phyloP scores from a whole-genome alignment of 352 stramenopile species.

The Phytophthora europaea region DNA sequence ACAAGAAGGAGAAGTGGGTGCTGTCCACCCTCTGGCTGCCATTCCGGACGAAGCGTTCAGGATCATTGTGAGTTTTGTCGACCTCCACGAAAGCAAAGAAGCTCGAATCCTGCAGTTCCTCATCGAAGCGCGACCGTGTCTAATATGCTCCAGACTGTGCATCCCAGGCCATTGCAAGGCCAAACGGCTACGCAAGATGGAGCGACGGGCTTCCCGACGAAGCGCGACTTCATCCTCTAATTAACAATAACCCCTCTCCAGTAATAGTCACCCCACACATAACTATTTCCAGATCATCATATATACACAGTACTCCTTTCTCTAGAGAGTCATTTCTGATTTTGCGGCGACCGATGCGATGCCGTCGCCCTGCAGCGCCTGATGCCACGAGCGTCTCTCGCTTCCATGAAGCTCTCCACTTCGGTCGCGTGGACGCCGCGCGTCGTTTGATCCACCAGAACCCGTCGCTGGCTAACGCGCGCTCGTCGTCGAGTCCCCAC shows the following conservation, averaged over 20 bases:
- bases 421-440: slow-evolving; percentile 14
- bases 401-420: slow-evolving; percentile 34
- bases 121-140: slow-evolving; percentile 26
- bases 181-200: slow-evolving; percentile 25
- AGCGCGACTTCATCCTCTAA: background rate
- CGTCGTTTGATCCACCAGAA: slow-evolving; percentile 34
- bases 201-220: slow-evolving; percentile 14
- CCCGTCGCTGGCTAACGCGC: slow-evolving; percentile 28
- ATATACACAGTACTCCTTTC: background rate
- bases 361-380: slow-evolving; percentile 5
- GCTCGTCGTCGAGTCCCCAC: slow-evolving; percentile 16
- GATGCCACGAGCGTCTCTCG: slow-evolving; percentile 18
- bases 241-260: background rate
- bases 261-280: background rate
- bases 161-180: slow-evolving; percentile 31
- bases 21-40: slow-evolving; percentile 5
- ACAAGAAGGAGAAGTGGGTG: background rate
- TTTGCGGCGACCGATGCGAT: slow-evolving; percentile 13
- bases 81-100: slow-evolving; percentile 25
- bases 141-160: slow-evolving; percentile 19
- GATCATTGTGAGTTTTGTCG: slow-evolving; percentile 31
- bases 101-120: slow-evolving; percentile 22
- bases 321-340: slow-evolving; percentile 12
- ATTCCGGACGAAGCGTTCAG: slow-evolving; percentile 25
- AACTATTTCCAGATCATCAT: background rate